These are phyloP conservation scores for Oryza coarctata DNA, from an alignment of 176 grass and related monocot species.

Conservation along the genomic window DNA sequence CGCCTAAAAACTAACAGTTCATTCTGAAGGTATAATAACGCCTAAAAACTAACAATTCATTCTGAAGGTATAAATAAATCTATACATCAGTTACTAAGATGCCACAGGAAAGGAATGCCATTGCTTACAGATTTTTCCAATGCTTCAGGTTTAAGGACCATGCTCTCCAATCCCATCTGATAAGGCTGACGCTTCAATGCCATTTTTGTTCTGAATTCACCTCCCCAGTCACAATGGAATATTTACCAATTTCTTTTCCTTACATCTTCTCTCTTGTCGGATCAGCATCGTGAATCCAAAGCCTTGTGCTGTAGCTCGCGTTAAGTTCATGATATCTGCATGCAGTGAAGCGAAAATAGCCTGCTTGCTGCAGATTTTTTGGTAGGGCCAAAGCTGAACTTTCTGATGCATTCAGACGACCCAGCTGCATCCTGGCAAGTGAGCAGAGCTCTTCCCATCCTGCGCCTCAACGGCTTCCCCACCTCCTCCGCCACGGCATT, in stretches of 20 bases:
- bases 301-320: not conserved
- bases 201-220: constrained; percentile 11
- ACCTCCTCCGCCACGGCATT: not conserved
- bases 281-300: not conserved
- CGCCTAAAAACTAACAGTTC: not conserved
- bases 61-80: not conserved
- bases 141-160: not conserved
- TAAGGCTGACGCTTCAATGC: not conserved
- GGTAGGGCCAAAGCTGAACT: not conserved
- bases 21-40: not conserved
- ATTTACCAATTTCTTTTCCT: not conserved
- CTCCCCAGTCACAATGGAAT: not conserved
- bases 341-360: not conserved
- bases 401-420: constrained; percentile 32
- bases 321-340: not conserved
- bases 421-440: constrained; percentile 36
- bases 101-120: not conserved
- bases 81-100: not conserved
- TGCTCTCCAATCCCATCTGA: not conserved
- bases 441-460: not conserved
- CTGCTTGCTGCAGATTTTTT: not conserved
- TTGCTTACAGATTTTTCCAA: not conserved
- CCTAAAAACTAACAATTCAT: not conserved
- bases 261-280: not conserved
- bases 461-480: not conserved